These are phyloP conservation scores for Phytophthora foliorum DNA, from an alignment of 352 stramenopile species.

Conservation along the genomic window DNA sequence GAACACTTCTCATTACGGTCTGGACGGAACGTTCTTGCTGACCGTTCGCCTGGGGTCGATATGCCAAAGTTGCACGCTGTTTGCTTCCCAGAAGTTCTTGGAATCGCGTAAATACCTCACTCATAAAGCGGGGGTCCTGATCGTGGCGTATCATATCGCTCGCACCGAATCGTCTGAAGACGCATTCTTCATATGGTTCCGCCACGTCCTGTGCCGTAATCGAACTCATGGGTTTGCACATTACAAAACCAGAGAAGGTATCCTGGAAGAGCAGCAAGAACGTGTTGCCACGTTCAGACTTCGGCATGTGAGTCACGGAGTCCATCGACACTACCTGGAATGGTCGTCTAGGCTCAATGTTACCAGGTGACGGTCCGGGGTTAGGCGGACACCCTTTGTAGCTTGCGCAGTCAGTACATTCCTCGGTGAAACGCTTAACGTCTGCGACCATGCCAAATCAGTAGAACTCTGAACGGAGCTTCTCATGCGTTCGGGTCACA, in stretches of 20 bases:
- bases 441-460: too few species aligned
- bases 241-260: not conserved
- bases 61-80: not conserved
- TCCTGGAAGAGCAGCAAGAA: not conserved
- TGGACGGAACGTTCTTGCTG: not conserved
- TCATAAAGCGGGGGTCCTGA: not conserved
- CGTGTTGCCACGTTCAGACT: not conserved
- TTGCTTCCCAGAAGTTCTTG: not conserved
- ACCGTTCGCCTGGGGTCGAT: not conserved
- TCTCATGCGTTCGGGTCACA: not conserved
- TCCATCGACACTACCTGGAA: slow-evolving; percentile 1
- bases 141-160: not conserved
- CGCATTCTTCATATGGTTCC: not conserved
- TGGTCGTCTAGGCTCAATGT: not conserved
- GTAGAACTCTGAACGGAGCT: too few species aligned
- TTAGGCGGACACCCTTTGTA: not conserved
- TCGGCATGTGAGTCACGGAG: not conserved
- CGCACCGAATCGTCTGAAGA: not conserved
- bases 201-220: not conserved
- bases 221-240: not conserved
- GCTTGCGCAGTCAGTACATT: not conserved
- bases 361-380: not conserved
- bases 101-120: slow-evolving; percentile 4
- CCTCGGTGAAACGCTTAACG: too few species aligned
- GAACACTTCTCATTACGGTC: not conserved